Percentiles rank a stretch among this genome's conserved stretches.
These are phyloP conservation scores for Didymella glomerata DNA, from an alignment of 2,329 filamentous ascomycete genomes.

Conservation along the genomic window DNA sequence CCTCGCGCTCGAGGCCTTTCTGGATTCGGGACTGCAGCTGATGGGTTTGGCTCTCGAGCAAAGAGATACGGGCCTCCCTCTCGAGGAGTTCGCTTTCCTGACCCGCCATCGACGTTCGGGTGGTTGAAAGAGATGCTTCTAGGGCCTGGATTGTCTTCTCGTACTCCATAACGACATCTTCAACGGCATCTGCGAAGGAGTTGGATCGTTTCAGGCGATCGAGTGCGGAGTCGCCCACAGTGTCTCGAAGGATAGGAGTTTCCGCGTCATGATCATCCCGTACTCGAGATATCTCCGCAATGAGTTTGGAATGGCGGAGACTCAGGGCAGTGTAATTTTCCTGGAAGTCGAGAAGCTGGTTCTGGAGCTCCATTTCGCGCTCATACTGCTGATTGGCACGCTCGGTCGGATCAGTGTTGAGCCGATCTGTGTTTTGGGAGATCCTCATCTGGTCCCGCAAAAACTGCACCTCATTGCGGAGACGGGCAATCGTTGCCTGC, in stretches of 20 bases:
- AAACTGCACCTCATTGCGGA: constrained; percentile 93
- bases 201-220: constrained; percentile 93
- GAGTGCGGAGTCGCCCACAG: constrained; percentile 78
- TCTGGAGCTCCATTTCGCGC: constrained; percentile 88
- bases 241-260: constrained; percentile 67
- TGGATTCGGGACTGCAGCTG: constrained; percentile 91
- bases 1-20: constrained; percentile 90
- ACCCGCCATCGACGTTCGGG: constrained; percentile 79
- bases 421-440: constrained; percentile 72
- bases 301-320: constrained; percentile 92
- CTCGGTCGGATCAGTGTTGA: constrained; percentile 68
- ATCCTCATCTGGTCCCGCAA: constrained; percentile 91
- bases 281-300: constrained; percentile 89
- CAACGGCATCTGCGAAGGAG: constrained; percentile 93
- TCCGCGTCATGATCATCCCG: constrained; percentile 70
- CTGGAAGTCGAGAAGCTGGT: constrained; percentile 89
- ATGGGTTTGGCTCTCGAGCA: constrained; percentile 88
- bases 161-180: constrained; percentile 95
- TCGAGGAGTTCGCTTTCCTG: constrained; percentile 89
- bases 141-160: constrained; percentile 97
- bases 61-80: constrained; percentile 92
- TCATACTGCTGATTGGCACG: constrained; percentile 81
- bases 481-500: constrained; percentile 88
- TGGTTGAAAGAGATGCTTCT: constrained; percentile 89
- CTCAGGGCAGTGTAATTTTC: constrained; percentile 94